phyloP scores from a whole-genome alignment of 208 protist species.

The Blastocrithidia nonstop region DNA sequence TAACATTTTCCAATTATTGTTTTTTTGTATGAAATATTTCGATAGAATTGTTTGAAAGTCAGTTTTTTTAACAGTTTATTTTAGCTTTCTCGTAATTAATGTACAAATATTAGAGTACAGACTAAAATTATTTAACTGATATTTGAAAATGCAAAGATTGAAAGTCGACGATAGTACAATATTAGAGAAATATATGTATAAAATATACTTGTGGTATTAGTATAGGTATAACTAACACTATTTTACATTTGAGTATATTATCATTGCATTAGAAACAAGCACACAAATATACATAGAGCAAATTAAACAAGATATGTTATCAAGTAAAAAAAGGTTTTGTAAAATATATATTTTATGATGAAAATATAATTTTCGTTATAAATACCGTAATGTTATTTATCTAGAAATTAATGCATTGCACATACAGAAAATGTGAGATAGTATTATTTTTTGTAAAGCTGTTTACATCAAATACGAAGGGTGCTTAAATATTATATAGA shows the following conservation, averaged over 20 bases:
- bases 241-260: background rate
- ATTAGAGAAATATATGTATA: background rate
- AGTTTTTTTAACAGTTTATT: background rate
- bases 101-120: background rate
- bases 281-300: constrained; percentile 1
- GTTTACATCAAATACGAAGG: no score
- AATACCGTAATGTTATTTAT: no score
- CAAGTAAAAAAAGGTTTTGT: no score
- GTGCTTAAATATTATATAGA: no score
- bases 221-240: background rate
- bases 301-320: no score
- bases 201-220: background rate
- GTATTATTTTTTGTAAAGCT: no score
- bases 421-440: no score
- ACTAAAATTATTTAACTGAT: background rate
- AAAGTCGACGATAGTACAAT: background rate
- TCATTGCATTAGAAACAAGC: background rate
- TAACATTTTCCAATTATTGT: background rate
- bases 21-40: background rate
- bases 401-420: no score
- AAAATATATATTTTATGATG: no score
- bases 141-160: constrained; percentile 1
- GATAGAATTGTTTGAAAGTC: background rate
- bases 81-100: background rate
- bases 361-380: no score